Conservation (phyloP, 179 eudicot species). For the Silene noctiflora region DNA sequence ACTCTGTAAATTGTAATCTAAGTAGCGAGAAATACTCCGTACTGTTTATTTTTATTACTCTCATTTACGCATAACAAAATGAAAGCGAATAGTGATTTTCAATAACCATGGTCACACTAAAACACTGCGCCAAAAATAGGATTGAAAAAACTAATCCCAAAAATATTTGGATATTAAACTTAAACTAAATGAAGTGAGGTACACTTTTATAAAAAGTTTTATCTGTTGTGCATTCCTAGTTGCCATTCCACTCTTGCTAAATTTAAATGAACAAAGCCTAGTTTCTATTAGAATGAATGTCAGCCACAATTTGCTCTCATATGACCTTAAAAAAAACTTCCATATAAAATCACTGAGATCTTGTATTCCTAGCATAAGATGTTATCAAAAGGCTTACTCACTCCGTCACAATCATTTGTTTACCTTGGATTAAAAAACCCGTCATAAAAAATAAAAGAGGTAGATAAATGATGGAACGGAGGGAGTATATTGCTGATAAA, state of each 20-base stretch:
- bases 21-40: not conserved
- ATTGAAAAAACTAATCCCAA: not conserved
- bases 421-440: too few relatives aligned
- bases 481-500: not conserved
- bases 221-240: not conserved
- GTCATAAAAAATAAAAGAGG: too few relatives aligned
- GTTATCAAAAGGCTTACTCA: not conserved
- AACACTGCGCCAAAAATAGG: not conserved
- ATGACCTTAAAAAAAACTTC: not conserved
- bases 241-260: not conserved
- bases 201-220: not conserved
- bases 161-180: not conserved
- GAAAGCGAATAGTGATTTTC: too few relatives aligned
- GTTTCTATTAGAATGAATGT: not conserved
- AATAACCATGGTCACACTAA: not conserved
- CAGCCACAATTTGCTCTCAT: constrained; percentile 16
- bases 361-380: not conserved
- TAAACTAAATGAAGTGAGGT: not conserved
- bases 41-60: too few relatives aligned
- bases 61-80: too few relatives aligned
- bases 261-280: too few relatives aligned
- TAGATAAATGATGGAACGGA: too few relatives aligned
- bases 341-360: not conserved
- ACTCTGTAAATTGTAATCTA: not conserved
- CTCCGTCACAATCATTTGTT: too few relatives aligned